phyloP scores from a whole-genome alignment of 2,329 filamentous ascomycete genomes.

The Coniochaeta sp. region DNA sequence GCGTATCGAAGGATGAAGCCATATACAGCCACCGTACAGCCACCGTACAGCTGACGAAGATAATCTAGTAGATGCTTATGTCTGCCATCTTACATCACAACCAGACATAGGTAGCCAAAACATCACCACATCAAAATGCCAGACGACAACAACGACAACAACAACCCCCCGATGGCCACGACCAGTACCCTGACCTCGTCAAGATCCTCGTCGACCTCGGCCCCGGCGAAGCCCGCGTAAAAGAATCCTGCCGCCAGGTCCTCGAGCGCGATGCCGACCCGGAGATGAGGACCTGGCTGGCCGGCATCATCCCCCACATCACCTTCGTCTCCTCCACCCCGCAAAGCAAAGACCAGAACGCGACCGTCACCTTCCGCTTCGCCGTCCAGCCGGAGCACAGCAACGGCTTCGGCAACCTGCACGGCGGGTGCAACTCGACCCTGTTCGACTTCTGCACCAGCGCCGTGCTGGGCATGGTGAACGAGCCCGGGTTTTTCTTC shows the following conservation, averaged over 20 bases:
- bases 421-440: conserved; percentile 58
- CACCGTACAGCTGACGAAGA: too few relatives aligned
- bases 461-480: conserved; percentile 47
- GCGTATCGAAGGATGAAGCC: too few relatives aligned
- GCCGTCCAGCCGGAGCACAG: not conserved
- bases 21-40: too few relatives aligned
- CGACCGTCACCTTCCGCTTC: not conserved
- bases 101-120: too few relatives aligned
- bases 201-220: not conserved
- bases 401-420: conserved; percentile 48
- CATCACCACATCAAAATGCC: not conserved
- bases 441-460: conserved; percentile 63
- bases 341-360: not conserved
- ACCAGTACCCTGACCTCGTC: not conserved
- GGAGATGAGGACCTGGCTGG: not conserved
- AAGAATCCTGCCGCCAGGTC: not conserved
- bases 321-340: not conserved
- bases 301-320: not conserved
- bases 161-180: not conserved
- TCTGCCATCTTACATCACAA: too few relatives aligned
- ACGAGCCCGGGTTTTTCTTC: conserved; percentile 53
- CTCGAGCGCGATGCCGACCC: not conserved
- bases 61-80: too few relatives aligned
- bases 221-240: not conserved
- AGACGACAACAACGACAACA: not conserved